Evolutionary conservation across 768 basidiomycete genomes (phyloP).

Genomic region (Lyophyllum shimeji): DNA sequence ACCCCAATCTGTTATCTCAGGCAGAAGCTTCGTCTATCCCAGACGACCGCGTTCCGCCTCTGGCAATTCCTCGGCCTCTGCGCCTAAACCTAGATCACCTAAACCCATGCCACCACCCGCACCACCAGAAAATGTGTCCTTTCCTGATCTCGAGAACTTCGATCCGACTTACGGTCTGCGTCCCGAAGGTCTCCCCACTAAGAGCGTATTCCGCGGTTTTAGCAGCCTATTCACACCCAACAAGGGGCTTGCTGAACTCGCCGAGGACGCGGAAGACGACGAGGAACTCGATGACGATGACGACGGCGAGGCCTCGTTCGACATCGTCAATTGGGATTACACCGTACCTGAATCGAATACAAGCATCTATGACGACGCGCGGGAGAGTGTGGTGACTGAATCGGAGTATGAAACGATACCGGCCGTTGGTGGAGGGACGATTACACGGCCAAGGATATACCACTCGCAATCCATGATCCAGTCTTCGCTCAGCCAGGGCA

Average conservation of each 20-base stretch:
- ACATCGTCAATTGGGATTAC: constrained; percentile 72
- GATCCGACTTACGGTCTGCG: constrained; percentile 97
- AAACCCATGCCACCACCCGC: constrained; percentile 21
- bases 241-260: constrained; percentile 76
- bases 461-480: constrained; percentile 83
- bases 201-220: constrained; percentile 79
- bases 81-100: constrained; percentile 19
- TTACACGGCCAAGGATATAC: constrained; percentile 81
- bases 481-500: constrained; percentile 29
- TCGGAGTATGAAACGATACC: constrained; percentile 84
- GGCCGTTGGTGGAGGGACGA: constrained; percentile 86
- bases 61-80: constrained; percentile 31
- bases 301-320: constrained; percentile 49
- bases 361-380: constrained; percentile 38
- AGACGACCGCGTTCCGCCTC: constrained; percentile 41
- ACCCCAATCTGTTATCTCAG: constrained; percentile 11
- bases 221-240: constrained; percentile 68
- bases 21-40: constrained; percentile 10
- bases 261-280: constrained; percentile 60
- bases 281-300: constrained; percentile 33
- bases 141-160: constrained; percentile 72
- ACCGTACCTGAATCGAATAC: constrained; percentile 46
- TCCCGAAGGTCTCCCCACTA: constrained; percentile 85
- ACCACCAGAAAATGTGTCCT: constrained; percentile 26
- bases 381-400: constrained; percentile 31